Evolutionary conservation across 2,329 filamentous ascomycete genomes (phyloP), one percentile per base, ranked within the genome.

Genomic region (Aureobasidium sp.): DNA sequence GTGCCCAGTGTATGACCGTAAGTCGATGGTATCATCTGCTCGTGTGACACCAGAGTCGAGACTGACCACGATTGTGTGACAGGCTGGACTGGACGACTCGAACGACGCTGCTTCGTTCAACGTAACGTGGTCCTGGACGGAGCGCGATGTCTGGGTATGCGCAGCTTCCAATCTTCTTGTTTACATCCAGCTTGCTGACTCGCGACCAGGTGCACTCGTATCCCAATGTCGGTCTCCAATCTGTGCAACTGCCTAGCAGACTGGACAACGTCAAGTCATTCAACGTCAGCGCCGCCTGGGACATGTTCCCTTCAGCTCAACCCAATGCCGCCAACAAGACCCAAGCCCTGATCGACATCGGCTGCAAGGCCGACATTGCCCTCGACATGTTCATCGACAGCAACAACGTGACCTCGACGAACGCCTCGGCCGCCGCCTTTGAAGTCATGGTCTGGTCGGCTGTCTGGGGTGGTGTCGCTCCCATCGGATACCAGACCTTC

Each of bases 341-440:
- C 31, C 31, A 29, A 17, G 60, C 60, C 20, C 42, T 62, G 15
- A 42, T 36, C 2, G 39, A 41, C 25, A 56, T 62, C 17, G 60
- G 49, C 39, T 42, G 34, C 27, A 62, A 62, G 49, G 60, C 60
- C 39, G 60, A 62, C 25, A 62, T 62, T 34, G 60, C 60, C 5
- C 60, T 62, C 42, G 60, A 62, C 51, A 62, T 62, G 60, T 62
- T 62, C 60, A 48, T 62, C 14, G 60, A 62, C 34, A 34, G 39
- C 41, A 51, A 62, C 49, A 41, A 37, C 22, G 25, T 44, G 17
- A 56, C 41, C 5, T 25, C 60, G 17, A 47, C 39, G 34, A 62
- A 62, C 42, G 60, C 60, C 17, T 62, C 60, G 5, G 60, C 60
- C 29, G 60, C 60, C 29, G 60, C 49, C 25, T 55, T 62, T 9